Evolutionary conservation across 345 rosid species (phyloP), one percentile per base, ranked within the genome.

Genomic region (Aquilaria malaccensis): DNA sequence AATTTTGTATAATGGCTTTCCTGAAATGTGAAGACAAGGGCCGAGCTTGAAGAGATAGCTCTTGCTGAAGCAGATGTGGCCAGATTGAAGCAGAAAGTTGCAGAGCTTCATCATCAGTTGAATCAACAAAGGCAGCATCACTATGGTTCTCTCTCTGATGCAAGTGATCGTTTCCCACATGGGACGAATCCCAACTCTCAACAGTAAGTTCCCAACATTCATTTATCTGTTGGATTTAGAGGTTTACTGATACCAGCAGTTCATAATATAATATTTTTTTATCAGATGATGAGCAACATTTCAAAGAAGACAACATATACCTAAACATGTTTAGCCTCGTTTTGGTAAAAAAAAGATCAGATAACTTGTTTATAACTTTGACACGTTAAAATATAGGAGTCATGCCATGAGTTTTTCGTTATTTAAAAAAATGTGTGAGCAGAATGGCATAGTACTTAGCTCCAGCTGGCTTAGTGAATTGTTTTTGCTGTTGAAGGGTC

Each of bases 61-160:
- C 91, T 90, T 71, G 99, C 99, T 51, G 99, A 94, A 84, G 97
- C 95, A 33, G 97, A 94, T 78, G 99, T 94, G 68, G 97, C 97
- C 71, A 85, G 97, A 77, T 78, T 94, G 76, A 94, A 94, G 79
- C 97, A 94, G 74, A 94, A 94, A 75, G 97, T 94, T 75, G 96
- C 96, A 15, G 99, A 94, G 78, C 96, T 94, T 64, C 97, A 94
- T 69, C 95, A 88, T 67, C 99, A 94, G 72, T 95, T 94, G 70
- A 94, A 81, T 81, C 99, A 94, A 80, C 99, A 94, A 72, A 78
- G 97, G 32, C 96, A 86, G 73, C 87, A 79, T 72, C 91, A 86
- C 64, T 85, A 82, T 55, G 84, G 91, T 55, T 80, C 97, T 56
- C 86, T 88, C 45, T 76, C 97, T 59, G 97, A 86, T 69, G 76